Conservation (phyloP, 1,284 basidiomycete genomes). For the Cutaneotrichosporon cavernicola region DNA sequence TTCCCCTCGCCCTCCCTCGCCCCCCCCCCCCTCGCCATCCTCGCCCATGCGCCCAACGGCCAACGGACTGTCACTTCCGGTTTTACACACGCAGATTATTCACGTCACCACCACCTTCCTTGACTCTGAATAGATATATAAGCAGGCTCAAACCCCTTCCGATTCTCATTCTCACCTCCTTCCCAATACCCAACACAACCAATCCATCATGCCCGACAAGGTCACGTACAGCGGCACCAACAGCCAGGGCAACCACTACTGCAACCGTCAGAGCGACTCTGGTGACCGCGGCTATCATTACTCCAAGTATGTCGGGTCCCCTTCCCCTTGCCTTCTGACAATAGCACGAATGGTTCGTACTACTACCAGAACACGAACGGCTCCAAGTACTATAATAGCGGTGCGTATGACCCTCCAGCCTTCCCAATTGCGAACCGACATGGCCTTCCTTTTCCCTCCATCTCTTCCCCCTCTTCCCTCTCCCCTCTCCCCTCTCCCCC, state of each 20-base stretch:
- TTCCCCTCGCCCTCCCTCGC: too few species aligned
- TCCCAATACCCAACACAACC: neutral
- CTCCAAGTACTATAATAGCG: conserved; percentile 61
- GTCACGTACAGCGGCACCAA: conserved; percentile 59
- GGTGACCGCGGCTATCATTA: conserved; percentile 60
- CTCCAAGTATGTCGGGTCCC: conserved; percentile 56
- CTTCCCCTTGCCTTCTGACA: conserved; percentile 20
- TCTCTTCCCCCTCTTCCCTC: too few species aligned
- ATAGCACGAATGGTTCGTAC: conserved; percentile 57
- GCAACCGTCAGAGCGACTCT: conserved; percentile 56
- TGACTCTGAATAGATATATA: too few species aligned
- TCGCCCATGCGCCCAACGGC: too few species aligned
- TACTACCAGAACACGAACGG: conserved; percentile 64
- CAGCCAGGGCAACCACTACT: conserved; percentile 61
- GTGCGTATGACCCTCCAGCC: conserved; percentile 18
- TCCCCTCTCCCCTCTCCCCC: too few species aligned
- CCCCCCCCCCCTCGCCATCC: too few species aligned
- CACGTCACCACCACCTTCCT: too few species aligned
- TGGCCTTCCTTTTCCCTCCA: too few species aligned
- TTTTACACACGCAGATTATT: too few species aligned
- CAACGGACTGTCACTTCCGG: too few species aligned
- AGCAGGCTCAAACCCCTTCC: too few species aligned
- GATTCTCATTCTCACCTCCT: neutral
- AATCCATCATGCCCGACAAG: conserved; percentile 27
- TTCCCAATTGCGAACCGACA: too few species aligned